A percentile compares a stretch with the other conserved stretches of the same genome.
Evolutionary conservation across 768 basidiomycete genomes (phyloP).

Genomic region (Leccinum rimulosum): DNA sequence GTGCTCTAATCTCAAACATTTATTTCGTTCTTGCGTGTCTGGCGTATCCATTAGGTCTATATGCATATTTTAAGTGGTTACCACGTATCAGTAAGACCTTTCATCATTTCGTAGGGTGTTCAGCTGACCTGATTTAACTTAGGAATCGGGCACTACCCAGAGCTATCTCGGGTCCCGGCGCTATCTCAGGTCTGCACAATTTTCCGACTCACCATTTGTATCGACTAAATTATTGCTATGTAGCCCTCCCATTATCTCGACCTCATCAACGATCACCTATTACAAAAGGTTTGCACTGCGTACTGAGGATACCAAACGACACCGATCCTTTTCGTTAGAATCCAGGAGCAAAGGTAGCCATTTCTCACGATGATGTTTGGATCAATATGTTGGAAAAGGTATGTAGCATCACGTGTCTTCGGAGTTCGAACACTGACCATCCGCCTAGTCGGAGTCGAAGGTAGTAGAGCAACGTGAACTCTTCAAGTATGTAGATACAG

Average conservation of each 20-base stretch:
- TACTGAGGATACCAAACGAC: neutral
- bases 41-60: too few species aligned
- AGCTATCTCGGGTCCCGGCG: too few species aligned
- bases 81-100: neutral
- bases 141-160: neutral
- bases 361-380: conserved; percentile 13
- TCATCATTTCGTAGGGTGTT: neutral
- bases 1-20: neutral
- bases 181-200: conserved; percentile 1
- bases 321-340: neutral
- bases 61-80: neutral
- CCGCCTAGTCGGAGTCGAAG: neutral
- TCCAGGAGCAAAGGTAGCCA: neutral
- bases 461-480: neutral
- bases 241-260: conserved; percentile 10
- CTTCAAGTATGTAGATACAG: neutral
- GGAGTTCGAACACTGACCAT: neutral
- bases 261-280: conserved; percentile 7
- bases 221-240: neutral
- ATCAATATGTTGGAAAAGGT: conserved; percentile 6
- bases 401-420: too few species aligned
- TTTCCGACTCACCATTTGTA: too few species aligned
- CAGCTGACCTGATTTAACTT: neutral
- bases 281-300: conserved; percentile 5
- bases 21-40: neutral